Conservation (phyloP, 2,329 filamentous ascomycete species). For the Fusarium sp. region DNA sequence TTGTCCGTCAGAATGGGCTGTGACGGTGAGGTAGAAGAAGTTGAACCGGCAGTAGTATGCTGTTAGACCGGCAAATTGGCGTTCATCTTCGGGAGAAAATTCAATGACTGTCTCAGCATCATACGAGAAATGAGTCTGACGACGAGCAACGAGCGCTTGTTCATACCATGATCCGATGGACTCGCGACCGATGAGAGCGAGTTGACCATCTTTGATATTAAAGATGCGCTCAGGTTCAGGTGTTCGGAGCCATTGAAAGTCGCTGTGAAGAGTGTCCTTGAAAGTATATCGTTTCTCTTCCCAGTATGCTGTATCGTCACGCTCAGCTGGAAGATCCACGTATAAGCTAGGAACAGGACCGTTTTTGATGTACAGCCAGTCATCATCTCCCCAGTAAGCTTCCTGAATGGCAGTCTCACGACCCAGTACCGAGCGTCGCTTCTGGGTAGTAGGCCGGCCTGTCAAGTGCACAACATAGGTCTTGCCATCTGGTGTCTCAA, state of each 20-base stretch:
- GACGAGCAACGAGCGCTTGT: slow-evolving; percentile 65
- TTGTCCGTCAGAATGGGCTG: slow-evolving; percentile 65
- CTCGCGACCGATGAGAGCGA: slow-evolving; percentile 63
- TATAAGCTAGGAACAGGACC: slow-evolving; percentile 65
- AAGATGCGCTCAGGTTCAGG: slow-evolving; percentile 67
- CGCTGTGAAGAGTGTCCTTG: slow-evolving; percentile 56
- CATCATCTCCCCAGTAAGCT: slow-evolving; percentile 67
- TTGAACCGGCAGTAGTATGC: slow-evolving; percentile 73
- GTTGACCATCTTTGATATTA: slow-evolving; percentile 51
- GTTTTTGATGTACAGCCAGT: slow-evolving; percentile 71
- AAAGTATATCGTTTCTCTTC: slow-evolving; percentile 61
- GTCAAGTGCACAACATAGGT: slow-evolving; percentile 66
- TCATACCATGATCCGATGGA: slow-evolving; percentile 69
- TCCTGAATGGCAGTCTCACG: slow-evolving; percentile 69
- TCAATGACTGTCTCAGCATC: slow-evolving; percentile 67
- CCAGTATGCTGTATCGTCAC: slow-evolving; percentile 64
- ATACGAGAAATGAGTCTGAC: slow-evolving; percentile 69
- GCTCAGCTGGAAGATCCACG: slow-evolving; percentile 61
- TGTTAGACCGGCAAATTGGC: slow-evolving; percentile 69
- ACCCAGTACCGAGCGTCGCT: slow-evolving; percentile 64
- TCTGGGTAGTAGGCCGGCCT: slow-evolving; percentile 63
- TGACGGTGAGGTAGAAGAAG: slow-evolving; percentile 72
- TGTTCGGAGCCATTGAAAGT: slow-evolving; percentile 69
- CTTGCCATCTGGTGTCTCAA: slow-evolving; percentile 64
- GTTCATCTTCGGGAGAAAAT: slow-evolving; percentile 67